Conservation (phyloP, 2,329 filamentous ascomycete species). For the Teratosphaeria gauchensis region DNA sequence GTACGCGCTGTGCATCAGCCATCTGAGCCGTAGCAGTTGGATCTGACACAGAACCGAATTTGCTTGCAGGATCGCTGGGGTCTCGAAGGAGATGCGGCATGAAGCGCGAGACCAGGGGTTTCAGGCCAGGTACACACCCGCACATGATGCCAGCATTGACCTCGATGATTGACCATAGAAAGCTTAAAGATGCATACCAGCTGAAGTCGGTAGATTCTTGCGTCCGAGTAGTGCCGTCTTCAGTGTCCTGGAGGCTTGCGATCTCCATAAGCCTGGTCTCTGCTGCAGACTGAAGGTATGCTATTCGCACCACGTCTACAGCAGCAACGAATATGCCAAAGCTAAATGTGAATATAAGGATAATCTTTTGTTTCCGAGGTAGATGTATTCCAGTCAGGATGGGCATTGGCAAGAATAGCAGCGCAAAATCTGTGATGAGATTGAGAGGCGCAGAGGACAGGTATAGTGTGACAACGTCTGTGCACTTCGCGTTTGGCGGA, state of each 20-base stretch:
- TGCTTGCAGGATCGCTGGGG: conserved; percentile 27
- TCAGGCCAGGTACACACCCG: conserved; percentile 84
- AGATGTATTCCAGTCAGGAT: conserved; percentile 79
- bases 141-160: conserved; percentile 86
- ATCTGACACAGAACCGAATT: conserved; percentile 15
- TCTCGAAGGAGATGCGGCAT: conserved; percentile 49
- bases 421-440: conserved; percentile 80
- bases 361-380: conserved; percentile 76
- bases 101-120: conserved; percentile 65
- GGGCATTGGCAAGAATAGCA: conserved; percentile 78
- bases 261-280: conserved; percentile 36
- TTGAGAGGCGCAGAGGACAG: conserved; percentile 77
- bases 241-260: conserved; percentile 17
- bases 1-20: conserved; percentile 15
- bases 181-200: conserved; percentile 69
- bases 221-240: conserved; percentile 24
- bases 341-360: conserved; percentile 75
- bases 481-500: conserved; percentile 42
- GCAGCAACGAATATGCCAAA: conserved; percentile 80
- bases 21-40: conserved; percentile 10
- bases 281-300: conserved; percentile 71
- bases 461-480: conserved; percentile 54
- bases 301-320: conserved; percentile 81
- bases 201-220: conserved; percentile 42
- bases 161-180: conserved; percentile 92